Evolutionary conservation across 768 basidiomycete genomes (phyloP), one percentile per base, ranked within the genome.

Genomic region (Phlegmacium glaucopus): DNA sequence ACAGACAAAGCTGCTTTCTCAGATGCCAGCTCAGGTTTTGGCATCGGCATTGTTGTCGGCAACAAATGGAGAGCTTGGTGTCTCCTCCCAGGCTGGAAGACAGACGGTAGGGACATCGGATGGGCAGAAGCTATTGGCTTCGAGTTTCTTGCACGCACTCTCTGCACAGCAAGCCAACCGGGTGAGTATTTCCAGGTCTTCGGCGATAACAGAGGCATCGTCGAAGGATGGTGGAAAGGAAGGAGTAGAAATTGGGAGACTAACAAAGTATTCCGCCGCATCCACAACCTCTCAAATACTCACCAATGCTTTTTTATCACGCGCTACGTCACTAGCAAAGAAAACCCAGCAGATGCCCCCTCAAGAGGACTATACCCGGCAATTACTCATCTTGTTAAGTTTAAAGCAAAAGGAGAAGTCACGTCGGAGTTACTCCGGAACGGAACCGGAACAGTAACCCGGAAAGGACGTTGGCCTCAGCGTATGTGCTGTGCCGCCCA

Each of bases 71-170:
- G 22, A 5, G 22, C 22, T 2, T 22, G 22, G 22, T 18, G 54
- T 9, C 18, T 55, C 10, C 67, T 77, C 43, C 67, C 68, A 1
- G 45, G 59, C 0, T 74, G 70, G 72, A 42, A 60, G 11, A 26
- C 36, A 1, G 49, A 61, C 18, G 34, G 58, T 0, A 35, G 61
- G 1, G 69, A 76, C 47, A 78, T 77, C 44, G 58, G 58, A 0
- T 78, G 75, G 73, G 73, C 72, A 0, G 72, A 78, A 50, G 68
- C 67, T 0, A 49, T 75, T 6, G 67, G 68, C 0, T 68, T 78
- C 42, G 61, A 75, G 25, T 53, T 76, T 12, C 68, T 76, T 28
- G 43, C 66, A 17, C 41, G 6, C 1, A 42, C 57, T 0, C 40
- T 42, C 1, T n/a, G 17, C 7, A 34, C 27, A 26, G 27, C 18